Base-by-base conservation (phyloP, 23 red algal genomes). In the Cyanidium caldarium region DNA sequence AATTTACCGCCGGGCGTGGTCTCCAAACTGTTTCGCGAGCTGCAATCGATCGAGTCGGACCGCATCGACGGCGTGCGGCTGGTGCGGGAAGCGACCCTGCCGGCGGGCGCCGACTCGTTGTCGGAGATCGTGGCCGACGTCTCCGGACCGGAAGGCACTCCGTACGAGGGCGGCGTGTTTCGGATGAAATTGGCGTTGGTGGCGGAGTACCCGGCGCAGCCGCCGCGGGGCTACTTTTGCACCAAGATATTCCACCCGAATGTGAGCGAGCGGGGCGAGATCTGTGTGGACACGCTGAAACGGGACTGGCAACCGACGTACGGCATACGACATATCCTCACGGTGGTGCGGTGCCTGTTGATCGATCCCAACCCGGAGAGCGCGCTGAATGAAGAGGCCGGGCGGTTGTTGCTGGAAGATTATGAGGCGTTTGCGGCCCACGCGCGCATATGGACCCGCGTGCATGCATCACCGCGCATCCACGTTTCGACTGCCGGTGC, bases 181-280 rank as follows among this genome's bases (percentile, higher is more conserved):
- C 46, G 58, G 23, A 34, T 81, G 26, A 58, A 67, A 17, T 25
- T 81, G 0, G 69, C 25, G 14, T 45, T 81, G 31, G 40, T 33
- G 5, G 10, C 33, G 2, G 77, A 81, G 3, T 81, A 67, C 21
- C 77, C 77, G 39, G 33, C 5, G 28, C 7, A 45, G 38, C 65
- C 77, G 10, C 77, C 77, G 3, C 2, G 36, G 23, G 77, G 77
- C 23, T 81, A 57, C 29, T 81, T 81, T 36, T 19, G 39, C 5
- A 81, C 77, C 21, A 81, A 81, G 38, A 81, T 81, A 36, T 81
- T 81, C 40, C 77, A 81, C 67, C 77, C 77, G 10, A 81, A 81
- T 58, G 67, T 81, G 20, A 72, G 67, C 35, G 45, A 70, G 44
- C 39, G 37, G 42, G 77, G 77, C 14, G 67, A 81, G 33, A 81